phyloP scores from a whole-genome alignment of 768 basidiomycete species.

The Suillus discolor region DNA sequence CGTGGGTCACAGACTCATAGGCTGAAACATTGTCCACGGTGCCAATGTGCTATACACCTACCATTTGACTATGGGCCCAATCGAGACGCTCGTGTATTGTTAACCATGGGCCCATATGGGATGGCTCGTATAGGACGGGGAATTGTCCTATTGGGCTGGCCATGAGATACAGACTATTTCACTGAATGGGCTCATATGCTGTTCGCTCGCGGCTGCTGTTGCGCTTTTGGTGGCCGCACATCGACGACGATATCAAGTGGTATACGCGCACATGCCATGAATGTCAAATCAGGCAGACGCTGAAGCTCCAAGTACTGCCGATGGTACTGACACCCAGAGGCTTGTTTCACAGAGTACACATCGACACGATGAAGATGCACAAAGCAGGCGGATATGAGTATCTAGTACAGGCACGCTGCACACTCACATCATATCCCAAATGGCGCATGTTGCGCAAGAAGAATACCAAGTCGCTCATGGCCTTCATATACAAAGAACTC shows the following conservation, averaged over 20 bases:
- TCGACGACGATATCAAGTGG: not conserved
- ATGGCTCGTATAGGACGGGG: too few relatives aligned
- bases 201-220: not conserved
- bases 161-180: too few relatives aligned
- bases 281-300: not conserved
- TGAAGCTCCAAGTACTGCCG: not conserved
- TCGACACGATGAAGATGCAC: conserved; percentile 10
- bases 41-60: too few relatives aligned
- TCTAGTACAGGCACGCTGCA: conserved; percentile 19
- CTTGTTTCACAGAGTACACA: not conserved
- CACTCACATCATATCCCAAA: conserved; percentile 13
- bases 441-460: too few relatives aligned
- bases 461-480: too few relatives aligned
- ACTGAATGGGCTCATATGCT: not conserved
- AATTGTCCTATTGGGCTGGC: too few relatives aligned
- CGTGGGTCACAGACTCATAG: too few relatives aligned
- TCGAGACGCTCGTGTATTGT: too few relatives aligned
- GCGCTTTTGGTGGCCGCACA: conserved; percentile 2
- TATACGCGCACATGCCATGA: not conserved
- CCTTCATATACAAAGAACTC: too few relatives aligned
- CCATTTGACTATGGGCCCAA: too few relatives aligned
- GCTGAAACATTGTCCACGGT: too few relatives aligned
- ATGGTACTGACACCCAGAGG: not conserved
- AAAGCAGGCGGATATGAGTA: conserved; percentile 8
- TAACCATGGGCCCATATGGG: too few relatives aligned